A percentile compares a stretch with the other conserved stretches of the same genome.
phyloP scores from a whole-genome alignment of 305 asterid species.

The Fraxinus ornus region DNA sequence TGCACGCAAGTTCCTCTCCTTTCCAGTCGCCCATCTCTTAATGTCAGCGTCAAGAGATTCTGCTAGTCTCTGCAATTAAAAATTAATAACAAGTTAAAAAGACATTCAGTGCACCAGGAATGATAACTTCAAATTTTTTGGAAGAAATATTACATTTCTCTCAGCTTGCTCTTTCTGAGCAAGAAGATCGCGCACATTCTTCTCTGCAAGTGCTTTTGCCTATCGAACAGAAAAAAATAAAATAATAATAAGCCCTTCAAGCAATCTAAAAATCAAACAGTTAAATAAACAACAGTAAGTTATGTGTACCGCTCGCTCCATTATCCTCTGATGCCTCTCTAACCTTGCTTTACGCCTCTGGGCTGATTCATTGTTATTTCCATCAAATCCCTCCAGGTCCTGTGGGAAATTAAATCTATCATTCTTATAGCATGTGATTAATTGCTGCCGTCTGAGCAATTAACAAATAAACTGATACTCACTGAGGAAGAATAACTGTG shows the following conservation, averaged over 20 bases:
- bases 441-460: constrained; percentile 7
- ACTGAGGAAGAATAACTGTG: constrained; percentile 81
- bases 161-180: constrained; percentile 96
- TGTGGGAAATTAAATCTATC: constrained; percentile 34
- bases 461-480: constrained; percentile 35
- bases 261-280: constrained; percentile 11
- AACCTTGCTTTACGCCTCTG: constrained; percentile 86
- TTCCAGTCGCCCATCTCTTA: constrained; percentile 88
- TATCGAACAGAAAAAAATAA: constrained; percentile 22
- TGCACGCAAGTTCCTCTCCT: constrained; percentile 93
- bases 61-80: constrained; percentile 71
- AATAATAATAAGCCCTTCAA: constrained; percentile 13
- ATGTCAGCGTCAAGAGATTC: constrained; percentile 86
- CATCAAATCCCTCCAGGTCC: constrained; percentile 72
- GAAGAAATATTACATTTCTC: constrained; percentile 63
- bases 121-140: constrained; percentile 5
- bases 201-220: constrained; percentile 98
- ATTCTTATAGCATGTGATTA: constrained; percentile 19
- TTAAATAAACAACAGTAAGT: constrained; percentile 14
- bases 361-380: constrained; percentile 63
- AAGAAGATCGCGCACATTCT: constrained; percentile 80
- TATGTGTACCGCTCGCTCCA: constrained; percentile 84
- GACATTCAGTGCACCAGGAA: neutral
- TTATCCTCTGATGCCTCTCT: constrained; percentile 95
- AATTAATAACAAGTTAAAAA: neutral